Percentiles rank a stretch among this genome's conserved stretches.
These are phyloP conservation scores for Cryphonectria radicalis DNA, from an alignment of 2,329 filamentous ascomycete genomes.

Conservation along the genomic window DNA sequence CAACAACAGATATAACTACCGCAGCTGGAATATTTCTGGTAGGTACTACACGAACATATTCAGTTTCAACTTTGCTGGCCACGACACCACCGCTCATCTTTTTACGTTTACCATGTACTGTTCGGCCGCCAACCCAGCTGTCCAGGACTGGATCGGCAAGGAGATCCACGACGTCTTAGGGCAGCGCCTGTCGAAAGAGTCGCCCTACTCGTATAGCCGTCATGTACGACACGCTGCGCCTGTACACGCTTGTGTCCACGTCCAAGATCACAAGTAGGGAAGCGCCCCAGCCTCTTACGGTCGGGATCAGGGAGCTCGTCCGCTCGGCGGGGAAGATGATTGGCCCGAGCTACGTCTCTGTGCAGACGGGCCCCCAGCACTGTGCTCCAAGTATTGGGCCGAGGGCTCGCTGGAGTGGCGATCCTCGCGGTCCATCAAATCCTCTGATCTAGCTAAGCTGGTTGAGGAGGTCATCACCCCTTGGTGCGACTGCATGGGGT, in stretches of 20 bases:
- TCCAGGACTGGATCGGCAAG: slow-evolving; percentile 14
- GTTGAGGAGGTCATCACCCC: too few relatives aligned
- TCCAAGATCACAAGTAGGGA: background rate
- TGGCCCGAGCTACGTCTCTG: background rate
- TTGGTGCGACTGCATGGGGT: too few relatives aligned
- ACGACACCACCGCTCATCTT: slow-evolving; percentile 12
- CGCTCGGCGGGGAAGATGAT: background rate
- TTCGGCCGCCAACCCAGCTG: slow-evolving; percentile 6
- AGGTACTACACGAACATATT: background rate
- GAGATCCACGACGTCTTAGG: slow-evolving; percentile 7
- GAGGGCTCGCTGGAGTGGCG: too few relatives aligned
- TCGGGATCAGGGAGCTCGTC: background rate
- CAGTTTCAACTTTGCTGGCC: slow-evolving; percentile 14
- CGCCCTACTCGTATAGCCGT: background rate
- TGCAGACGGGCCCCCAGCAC: too few relatives aligned
- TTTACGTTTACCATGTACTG: slow-evolving; percentile 4
- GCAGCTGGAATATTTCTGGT: background rate
- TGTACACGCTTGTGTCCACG: slow-evolving; percentile 8
- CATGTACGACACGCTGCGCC: slow-evolving; percentile 11
- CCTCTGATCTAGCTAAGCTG: too few relatives aligned
- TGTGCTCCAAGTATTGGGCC: too few relatives aligned
- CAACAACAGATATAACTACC: background rate
- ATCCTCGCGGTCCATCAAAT: too few relatives aligned
- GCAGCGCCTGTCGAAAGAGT: background rate
- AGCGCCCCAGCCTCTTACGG: background rate